These are phyloP conservation scores for Lactarius indigo DNA, from an alignment of 768 basidiomycete genomes.

Conservation along the genomic window DNA sequence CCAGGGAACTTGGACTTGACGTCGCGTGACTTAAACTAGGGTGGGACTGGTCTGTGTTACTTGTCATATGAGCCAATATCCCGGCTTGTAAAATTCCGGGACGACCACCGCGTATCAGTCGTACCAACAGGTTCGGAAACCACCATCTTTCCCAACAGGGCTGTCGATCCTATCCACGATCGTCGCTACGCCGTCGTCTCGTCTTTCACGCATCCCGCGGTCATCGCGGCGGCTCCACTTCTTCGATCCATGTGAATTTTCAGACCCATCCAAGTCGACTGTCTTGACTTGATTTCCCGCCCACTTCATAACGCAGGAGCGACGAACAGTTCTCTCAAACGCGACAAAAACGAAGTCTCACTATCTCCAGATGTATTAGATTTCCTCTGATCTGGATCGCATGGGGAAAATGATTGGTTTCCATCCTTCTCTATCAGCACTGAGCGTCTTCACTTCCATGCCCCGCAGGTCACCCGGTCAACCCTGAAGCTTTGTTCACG, in stretches of 20 bases:
- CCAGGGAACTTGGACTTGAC: neutral
- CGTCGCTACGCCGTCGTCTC: neutral
- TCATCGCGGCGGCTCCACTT: neutral
- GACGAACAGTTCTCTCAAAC: neutral
- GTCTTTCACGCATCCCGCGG: neutral
- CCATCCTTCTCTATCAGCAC: neutral
- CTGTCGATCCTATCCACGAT: neutral
- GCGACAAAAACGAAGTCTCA: neutral
- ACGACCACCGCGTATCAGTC: neutral
- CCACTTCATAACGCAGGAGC: neutral
- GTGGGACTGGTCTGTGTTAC: neutral
- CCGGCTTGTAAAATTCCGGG: neutral
- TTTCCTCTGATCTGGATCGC: neutral
- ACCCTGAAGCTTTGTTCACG: too few relatives aligned
- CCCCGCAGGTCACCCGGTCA: neutral
- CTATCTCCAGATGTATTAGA: neutral
- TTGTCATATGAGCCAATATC: neutral
- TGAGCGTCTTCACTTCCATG: neutral
- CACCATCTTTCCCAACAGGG: neutral
- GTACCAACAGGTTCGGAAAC: neutral
- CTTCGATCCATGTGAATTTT: neutral
- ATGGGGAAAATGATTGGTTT: neutral
- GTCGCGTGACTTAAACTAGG: neutral
- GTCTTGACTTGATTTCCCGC: neutral
- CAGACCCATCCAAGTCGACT: neutral